A percentile compares a stretch with the other conserved stretches of the same genome.
phyloP scores from a whole-genome alignment of 2,329 filamentous ascomycete species.

The Hypoxylon sp. region DNA sequence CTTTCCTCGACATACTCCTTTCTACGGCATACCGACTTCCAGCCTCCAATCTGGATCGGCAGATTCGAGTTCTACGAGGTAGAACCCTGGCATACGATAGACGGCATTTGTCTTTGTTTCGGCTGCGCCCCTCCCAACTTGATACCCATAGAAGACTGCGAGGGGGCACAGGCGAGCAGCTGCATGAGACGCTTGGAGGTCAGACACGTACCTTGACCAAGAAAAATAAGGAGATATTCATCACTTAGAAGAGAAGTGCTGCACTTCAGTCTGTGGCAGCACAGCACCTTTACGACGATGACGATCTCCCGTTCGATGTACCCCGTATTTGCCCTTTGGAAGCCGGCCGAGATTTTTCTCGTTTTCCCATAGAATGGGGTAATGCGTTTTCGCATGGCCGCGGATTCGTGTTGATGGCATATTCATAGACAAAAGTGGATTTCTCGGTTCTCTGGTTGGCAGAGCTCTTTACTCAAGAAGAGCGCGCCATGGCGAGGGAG shows the following conservation, averaged over 20 bases:
- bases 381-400: conserved; percentile 50
- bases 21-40: conserved; percentile 52
- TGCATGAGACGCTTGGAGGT: conserved; percentile 53
- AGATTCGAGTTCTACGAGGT: conserved; percentile 52
- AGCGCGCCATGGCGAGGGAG: conserved; percentile 47
- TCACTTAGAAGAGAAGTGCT: conserved; percentile 50
- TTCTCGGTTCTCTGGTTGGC: conserved; percentile 69
- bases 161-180: conserved; percentile 51
- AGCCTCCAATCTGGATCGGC: conserved; percentile 51
- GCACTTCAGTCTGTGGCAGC: conserved; percentile 45
- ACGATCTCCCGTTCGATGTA: conserved; percentile 53
- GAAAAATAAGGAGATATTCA: conserved; percentile 49
- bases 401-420: conserved; percentile 53
- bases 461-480: conserved; percentile 43
- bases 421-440: conserved; percentile 75
- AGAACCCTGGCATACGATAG: conserved; percentile 54
- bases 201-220: conserved; percentile 48
- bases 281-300: conserved; percentile 50
- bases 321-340: conserved; percentile 52
- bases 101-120: conserved; percentile 55
- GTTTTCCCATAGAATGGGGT: conserved; percentile 53
- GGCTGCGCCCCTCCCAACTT: conserved; percentile 52
- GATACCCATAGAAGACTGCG: conserved; percentile 55
- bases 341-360: conserved; percentile 50
- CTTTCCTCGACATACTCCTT: conserved; percentile 48